Conservation (phyloP, 768 basidiomycete species). For the Panus rudis region DNA sequence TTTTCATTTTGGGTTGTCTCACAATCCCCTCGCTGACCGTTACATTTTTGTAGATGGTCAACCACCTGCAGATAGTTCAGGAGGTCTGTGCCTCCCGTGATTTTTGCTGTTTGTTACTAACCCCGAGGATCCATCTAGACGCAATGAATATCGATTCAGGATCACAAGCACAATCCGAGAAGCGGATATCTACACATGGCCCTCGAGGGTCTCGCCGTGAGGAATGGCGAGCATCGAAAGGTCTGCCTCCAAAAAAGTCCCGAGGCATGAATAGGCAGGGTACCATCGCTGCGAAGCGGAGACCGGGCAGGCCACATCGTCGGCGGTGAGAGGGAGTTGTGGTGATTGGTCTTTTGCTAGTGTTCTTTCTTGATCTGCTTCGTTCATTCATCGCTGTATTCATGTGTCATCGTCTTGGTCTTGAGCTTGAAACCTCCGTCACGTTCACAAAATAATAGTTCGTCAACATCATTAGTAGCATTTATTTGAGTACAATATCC, state of each 20-base stretch:
- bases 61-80: background rate
- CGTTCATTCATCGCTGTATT: too few relatives aligned
- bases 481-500: too few relatives aligned
- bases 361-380: too few relatives aligned
- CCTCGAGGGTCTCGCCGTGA: constrained; percentile 71
- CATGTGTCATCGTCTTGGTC: too few relatives aligned
- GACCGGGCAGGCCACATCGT: constrained; percentile 64
- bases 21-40: too few relatives aligned
- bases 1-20: constrained; percentile 5
- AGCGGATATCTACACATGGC: constrained; percentile 73
- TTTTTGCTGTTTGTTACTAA: too few relatives aligned
- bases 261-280: constrained; percentile 66
- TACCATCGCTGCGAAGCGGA: constrained; percentile 48
- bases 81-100: too few relatives aligned
- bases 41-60: background rate
- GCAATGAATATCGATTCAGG: constrained; percentile 48
- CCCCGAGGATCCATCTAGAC: constrained; percentile 31
- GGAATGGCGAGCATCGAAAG: constrained; percentile 78
- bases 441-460: background rate
- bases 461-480: background rate
- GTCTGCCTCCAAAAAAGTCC: constrained; percentile 44
- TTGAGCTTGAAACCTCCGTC: too few relatives aligned
- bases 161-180: constrained; percentile 21
- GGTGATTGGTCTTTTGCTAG: background rate
- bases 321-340: constrained; percentile 44